Base-by-base conservation (phyloP, 495 filamentous ascomycete genomes). In the Xylaria telfairii region DNA sequence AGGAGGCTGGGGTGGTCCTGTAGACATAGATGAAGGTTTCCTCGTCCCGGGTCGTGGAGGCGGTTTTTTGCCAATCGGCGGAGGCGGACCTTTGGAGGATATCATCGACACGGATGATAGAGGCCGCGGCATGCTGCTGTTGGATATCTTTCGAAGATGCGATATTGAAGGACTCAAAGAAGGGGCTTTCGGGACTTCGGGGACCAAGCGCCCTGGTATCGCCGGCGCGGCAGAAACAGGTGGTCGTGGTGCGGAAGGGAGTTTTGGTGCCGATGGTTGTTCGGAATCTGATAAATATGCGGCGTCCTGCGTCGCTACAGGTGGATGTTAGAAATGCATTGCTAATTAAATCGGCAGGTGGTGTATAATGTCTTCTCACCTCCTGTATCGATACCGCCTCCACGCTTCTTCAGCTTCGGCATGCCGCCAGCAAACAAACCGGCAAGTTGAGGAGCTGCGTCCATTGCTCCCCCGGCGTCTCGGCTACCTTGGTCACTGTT, bases 341-440 rank as follows among this genome's bases (percentile, higher is more conserved):
- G 46, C 19, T n/a, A n/a, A n/a, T n/a, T n/a, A 39, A 34, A 3
- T 12, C 4, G 49, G 47, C 49, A 41, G 12, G 13, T 30, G 19
- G 21, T 46, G 49, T 46, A 49, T 59, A 28, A 46, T 42, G 41
- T 15, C 6, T 30, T 39, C 83, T 77, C 77, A 89, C 88, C 88
- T 79, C 95, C 95, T 15, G 96, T 98, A 80, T 97, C 90, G 66
- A 99, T 85, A 26, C 95, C 96, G 32, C 92, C 94, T 41, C 87
- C 88, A 13, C 92, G 90, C 81, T 94, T 97, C 79, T 91, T 90
- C 72, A 99, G 76, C 82, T 97, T 98, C 3, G 96, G 96, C 86
- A 98, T 98, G 39, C 95, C 96, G 39, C 94, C 94, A 10, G 93
- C 94, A 76, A 99, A 97, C 32, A 99, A 80, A 4, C 96, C 96